A percentile compares a stretch with the other conserved stretches of the same genome.
These are phyloP conservation scores for Aureobasidium melanogenum DNA, from an alignment of 2,329 filamentous ascomycete species.

Conservation along the genomic window DNA sequence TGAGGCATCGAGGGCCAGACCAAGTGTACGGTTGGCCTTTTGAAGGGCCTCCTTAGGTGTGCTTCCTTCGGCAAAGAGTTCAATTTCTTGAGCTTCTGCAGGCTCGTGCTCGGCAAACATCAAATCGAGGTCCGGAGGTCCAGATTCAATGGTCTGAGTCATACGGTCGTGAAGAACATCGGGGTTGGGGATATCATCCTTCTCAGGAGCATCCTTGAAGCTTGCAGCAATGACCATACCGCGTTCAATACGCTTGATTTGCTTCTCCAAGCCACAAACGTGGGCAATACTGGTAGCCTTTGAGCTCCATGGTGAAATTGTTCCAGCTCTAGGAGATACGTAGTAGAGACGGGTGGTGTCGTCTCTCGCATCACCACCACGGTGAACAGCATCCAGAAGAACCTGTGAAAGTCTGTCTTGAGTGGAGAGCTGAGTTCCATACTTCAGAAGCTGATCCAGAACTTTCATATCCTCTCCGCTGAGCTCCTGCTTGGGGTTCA, in stretches of 20 bases:
- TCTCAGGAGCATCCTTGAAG: conserved; percentile 43
- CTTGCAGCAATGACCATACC: conserved; percentile 66
- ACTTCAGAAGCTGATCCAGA: conserved; percentile 52
- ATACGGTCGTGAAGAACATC: conserved; percentile 86
- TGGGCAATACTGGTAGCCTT: conserved; percentile 90
- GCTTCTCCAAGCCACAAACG: conserved; percentile 71
- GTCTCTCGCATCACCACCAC: conserved; percentile 42
- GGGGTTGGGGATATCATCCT: conserved; percentile 48
- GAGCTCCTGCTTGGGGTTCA: conserved; percentile 35
- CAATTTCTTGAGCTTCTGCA: conserved; percentile 34
- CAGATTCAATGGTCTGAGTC: conserved; percentile 71
- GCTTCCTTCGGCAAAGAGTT: conserved; percentile 41
- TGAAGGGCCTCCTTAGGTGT: conserved; percentile 64
- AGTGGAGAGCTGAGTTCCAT: conserved; percentile 45
- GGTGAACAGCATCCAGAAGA: conserved; percentile 38
- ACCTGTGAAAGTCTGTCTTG: conserved; percentile 36
- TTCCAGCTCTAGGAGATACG: conserved; percentile 69
- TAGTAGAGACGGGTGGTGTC: conserved; percentile 53
- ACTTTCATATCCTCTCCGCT: conserved; percentile 38
- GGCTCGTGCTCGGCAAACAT: conserved; percentile 71
- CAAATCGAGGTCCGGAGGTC: conserved; percentile 57
- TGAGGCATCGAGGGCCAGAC: conserved; percentile 75
- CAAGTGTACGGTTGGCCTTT: conserved; percentile 74
- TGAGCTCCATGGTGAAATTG: conserved; percentile 92
- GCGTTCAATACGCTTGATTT: conserved; percentile 73